Conservation (phyloP, 768 basidiomycete genomes). For the Mycena alexandri region DNA sequence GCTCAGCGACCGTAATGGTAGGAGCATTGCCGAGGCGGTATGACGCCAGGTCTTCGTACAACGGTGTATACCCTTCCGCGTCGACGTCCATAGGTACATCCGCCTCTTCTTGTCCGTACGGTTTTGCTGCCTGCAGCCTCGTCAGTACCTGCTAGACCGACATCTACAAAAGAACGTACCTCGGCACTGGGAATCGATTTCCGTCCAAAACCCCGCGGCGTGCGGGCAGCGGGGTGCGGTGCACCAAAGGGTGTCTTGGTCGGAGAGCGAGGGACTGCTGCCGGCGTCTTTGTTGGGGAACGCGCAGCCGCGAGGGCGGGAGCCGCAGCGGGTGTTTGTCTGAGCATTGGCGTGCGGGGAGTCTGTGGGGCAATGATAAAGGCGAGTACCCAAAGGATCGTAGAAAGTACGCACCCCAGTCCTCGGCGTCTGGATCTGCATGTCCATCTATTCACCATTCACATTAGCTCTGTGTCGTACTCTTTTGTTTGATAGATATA, state of each 20-base stretch:
- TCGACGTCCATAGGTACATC: constrained; percentile 31
- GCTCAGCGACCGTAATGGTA: too few relatives aligned
- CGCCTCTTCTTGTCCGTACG: background rate
- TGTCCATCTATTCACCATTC: constrained; percentile 7
- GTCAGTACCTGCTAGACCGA: too few relatives aligned
- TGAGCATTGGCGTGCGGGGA: background rate
- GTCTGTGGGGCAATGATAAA: background rate
- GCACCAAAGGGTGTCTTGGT: constrained; percentile 20
- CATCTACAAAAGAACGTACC: background rate
- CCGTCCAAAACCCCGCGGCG: constrained; percentile 25
- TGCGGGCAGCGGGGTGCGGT: constrained; percentile 34
- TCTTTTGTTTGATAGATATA: background rate
- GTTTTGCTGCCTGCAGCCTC: too few relatives aligned
- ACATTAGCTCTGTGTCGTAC: background rate
- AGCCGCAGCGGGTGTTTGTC: background rate
- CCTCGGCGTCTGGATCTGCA: constrained; percentile 32
- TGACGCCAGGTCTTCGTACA: constrained; percentile 25
- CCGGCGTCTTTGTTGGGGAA: background rate
- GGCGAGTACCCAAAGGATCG: background rate
- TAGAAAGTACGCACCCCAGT: constrained; percentile 17
- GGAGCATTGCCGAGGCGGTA: background rate
- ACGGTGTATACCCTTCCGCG: constrained; percentile 13
- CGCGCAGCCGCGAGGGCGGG: background rate
- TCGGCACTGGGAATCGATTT: constrained; percentile 5
- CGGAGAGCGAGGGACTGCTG: background rate